Evolutionary conservation across 1,284 basidiomycete genomes (phyloP).

Genomic region (Porodaedalea pini): DNA sequence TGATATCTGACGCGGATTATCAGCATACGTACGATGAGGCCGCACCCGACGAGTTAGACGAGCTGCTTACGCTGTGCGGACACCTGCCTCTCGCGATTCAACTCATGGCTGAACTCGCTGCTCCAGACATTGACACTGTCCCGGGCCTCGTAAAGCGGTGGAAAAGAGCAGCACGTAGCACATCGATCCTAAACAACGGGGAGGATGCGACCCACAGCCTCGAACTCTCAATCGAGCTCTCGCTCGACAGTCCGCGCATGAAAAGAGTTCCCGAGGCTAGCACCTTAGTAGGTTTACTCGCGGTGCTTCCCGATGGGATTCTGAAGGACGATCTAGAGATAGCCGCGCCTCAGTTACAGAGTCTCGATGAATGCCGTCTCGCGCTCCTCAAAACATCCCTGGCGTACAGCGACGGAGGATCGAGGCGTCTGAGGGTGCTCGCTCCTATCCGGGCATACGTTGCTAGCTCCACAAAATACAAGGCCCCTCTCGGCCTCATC

Average conservation of each 20-base stretch:
- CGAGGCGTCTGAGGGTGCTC: constrained; percentile 10
- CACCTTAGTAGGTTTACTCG: constrained; percentile 7
- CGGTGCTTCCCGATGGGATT: constrained; percentile 20
- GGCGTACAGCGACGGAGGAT: constrained; percentile 1
- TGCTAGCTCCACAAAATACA: neutral
- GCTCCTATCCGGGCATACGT: constrained; percentile 15
- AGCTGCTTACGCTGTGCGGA: constrained; percentile 7
- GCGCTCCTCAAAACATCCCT: constrained; percentile 6
- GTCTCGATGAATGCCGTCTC: neutral
- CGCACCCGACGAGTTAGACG: constrained; percentile 7
- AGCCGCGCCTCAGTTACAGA: neutral
- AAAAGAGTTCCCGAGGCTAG: neutral
- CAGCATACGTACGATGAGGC: neutral
- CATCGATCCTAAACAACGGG: neutral
- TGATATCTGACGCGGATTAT: neutral
- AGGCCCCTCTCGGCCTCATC: neutral
- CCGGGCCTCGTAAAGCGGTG: constrained; percentile 4
- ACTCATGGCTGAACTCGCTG: constrained; percentile 13
- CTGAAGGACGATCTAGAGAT: constrained; percentile 1
- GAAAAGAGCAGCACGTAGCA: neutral
- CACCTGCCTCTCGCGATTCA: constrained; percentile 14
- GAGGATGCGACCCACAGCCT: constrained; percentile 9
- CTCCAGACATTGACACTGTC: neutral
- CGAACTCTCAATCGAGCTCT: constrained; percentile 17
- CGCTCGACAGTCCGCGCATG: constrained; percentile 15